Base-by-base conservation (phyloP, 345 rosid species). In the Camelina neglecta region DNA sequence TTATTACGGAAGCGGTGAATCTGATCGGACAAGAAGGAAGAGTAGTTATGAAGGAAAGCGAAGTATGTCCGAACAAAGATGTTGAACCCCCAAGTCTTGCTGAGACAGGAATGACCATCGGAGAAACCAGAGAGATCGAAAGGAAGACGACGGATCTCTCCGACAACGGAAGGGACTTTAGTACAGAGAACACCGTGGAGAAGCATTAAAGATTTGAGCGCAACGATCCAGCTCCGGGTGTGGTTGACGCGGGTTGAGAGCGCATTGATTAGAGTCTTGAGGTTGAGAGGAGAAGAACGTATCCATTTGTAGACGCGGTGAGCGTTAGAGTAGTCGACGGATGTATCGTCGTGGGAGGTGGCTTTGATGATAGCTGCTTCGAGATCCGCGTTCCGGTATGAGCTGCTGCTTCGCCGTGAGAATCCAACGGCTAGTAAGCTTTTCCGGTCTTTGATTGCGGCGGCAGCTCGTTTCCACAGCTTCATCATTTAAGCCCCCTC, bases 321-420 rank as follows among this genome's bases (percentile, higher is more conserved):
- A 2, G 86, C 84, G 78, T 82, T 89, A 38, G 72, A 75, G 75
- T 90, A 89, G 80, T 90, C 97, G 2, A 91, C 75, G 48, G 56
- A 29, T 8, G 65, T 35, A 11, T 86, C 90, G 58, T 91, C 85
- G 68, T 93, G 98, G 76, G 86, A 89, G n/a, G 97, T 93, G 69
- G 98, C 97, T 65, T 82, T 83, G 82, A 93, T 87, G 79, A 91
- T 75, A 4, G 91, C 89, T 1, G 86, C 77, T 74, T 91, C 91
- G 7, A 93, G 86, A 58, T 85, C 85, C 0, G 87, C 70, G 67
- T 78, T 86, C 11, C 84, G 81, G 74, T 45, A 35, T 0, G 83
- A 49, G 42, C 53, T 56, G 42, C 53, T 56, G 5, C 13, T 77
- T 53, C 69, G 65, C 31, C 67, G 59, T 4, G 87, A 76, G 0